Percentiles rank a stretch among this genome's conserved stretches.
Evolutionary conservation across 768 basidiomycete species (phyloP).

Genomic region (Suillus brevipes): DNA sequence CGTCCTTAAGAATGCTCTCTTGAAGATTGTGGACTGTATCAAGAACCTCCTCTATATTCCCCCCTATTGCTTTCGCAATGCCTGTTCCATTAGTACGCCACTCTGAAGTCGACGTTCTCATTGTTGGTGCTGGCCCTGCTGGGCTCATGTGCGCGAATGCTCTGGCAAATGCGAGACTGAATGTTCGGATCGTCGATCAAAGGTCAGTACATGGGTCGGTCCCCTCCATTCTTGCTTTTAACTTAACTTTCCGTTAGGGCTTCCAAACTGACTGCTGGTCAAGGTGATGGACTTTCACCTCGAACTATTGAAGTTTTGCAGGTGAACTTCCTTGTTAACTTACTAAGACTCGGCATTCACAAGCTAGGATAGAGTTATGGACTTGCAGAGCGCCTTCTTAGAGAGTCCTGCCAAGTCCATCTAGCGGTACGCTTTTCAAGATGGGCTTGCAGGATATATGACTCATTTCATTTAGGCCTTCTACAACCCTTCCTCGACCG

Average conservation of each 20-base stretch:
- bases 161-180: slow-evolving; percentile 38
- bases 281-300: slow-evolving; percentile 30
- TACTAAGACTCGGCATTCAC: not conserved
- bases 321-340: slow-evolving; percentile 21
- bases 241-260: slow-evolving; percentile 14
- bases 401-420: slow-evolving; percentile 64
- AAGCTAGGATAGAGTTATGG: slow-evolving; percentile 63
- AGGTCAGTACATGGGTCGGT: slow-evolving; percentile 22
- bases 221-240: not conserved
- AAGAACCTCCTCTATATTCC: not conserved
- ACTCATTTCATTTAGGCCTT: slow-evolving; percentile 51
- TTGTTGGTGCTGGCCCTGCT: slow-evolving; percentile 45
- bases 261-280: slow-evolving; percentile 19
- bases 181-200: slow-evolving; percentile 42
- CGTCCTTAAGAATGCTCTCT: not conserved
- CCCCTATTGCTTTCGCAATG: slow-evolving; percentile 7
- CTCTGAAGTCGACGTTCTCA: slow-evolving; percentile 40
- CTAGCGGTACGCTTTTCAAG: slow-evolving; percentile 51
- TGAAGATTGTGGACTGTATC: slow-evolving; percentile 2
- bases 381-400: slow-evolving; percentile 58
- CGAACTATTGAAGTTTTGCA: slow-evolving; percentile 45
- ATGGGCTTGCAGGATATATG: not conserved
- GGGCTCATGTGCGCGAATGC: slow-evolving; percentile 45
- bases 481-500: slow-evolving; percentile 63
- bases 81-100: slow-evolving; percentile 7